Evolutionary conservation across 805 yeast species (phyloP).

Genomic region (Nakazawaea populi): DNA sequence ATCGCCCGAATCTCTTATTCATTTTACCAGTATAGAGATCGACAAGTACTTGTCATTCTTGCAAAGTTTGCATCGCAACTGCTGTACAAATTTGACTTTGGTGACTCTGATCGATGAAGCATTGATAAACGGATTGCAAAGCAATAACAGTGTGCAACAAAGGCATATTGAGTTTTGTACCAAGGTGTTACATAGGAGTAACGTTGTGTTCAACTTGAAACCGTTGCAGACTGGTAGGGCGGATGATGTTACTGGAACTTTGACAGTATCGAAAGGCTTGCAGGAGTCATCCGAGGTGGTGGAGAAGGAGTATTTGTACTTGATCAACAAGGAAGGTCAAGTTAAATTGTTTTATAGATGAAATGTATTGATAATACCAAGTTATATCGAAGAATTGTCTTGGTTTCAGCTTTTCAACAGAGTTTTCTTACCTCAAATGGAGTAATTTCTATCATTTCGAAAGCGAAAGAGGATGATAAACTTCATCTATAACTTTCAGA

Average conservation of each 20-base stretch:
- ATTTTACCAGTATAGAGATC: constrained; percentile 9
- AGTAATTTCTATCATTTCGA: too few relatives aligned
- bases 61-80: constrained; percentile 6
- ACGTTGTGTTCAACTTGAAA: constrained; percentile 46
- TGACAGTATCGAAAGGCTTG: constrained; percentile 56
- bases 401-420: too few relatives aligned
- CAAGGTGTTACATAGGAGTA: constrained; percentile 44
- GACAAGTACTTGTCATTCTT: constrained; percentile 3
- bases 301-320: constrained; percentile 62
- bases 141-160: constrained; percentile 16
- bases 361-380: constrained; percentile 1
- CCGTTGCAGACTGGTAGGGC: constrained; percentile 81
- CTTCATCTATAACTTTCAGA: too few relatives aligned
- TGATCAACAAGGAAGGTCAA: constrained; percentile 47
- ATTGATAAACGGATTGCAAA: constrained; percentile 16
- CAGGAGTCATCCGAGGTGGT: constrained; percentile 20
- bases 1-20: constrained; percentile 23
- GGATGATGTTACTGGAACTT: constrained; percentile 70
- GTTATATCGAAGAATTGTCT: too few relatives aligned
- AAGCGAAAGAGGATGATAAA: too few relatives aligned
- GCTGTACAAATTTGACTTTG: constrained; percentile 18
- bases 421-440: too few relatives aligned
- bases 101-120: constrained; percentile 16
- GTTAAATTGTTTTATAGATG: constrained; percentile 40
- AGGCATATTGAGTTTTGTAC: constrained; percentile 41